Base-by-base conservation (phyloP, 768 basidiomycete species). In the Candolleomyces aberdarensis region DNA sequence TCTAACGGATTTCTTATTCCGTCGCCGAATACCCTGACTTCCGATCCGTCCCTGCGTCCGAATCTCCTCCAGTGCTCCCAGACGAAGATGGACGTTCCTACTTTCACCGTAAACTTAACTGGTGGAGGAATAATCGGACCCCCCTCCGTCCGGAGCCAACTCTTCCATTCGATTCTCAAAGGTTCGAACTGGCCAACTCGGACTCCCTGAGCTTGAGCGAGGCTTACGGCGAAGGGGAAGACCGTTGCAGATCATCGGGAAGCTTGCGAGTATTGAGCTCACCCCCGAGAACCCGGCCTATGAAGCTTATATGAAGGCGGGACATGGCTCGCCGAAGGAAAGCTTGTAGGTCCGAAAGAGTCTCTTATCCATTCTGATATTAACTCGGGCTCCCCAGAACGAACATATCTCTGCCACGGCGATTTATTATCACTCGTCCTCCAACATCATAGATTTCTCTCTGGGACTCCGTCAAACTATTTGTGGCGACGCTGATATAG, bases 401-500 rank as follows among this genome's bases (percentile, higher is more conserved):
- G n/a, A n/a, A n/a, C n/a, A n/a, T n/a, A 71, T 72, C 50, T 70
- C 69, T 46, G 67, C 71, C 1, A 66, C 65, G 1, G 69, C 70
- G 19, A 61, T 70, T 5, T 70, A 70, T 40, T 74, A 69, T 44
- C 72, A 72, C 46, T 69, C 70, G 22, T 67, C 52, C 15, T 66
- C 64, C 11, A 79, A 80, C 64, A 72, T 76, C 56, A 70, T 72
- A 5, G 52, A 65, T 8, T 70, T 65, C 22, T 54, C 63, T 6
- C 56, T 68, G 20, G 48, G 56, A 5, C 66, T 68, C 61, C 65
- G 64, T 8, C 65, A 66, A 29, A 52, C 58, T 17, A 26, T 31
- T 40, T 3, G 15, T 4, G 22, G 19, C 2, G 55, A 57, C 9
- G 31, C 53, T 8, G 39, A 7, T 11, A 3, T 61, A 11, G 6